Evolutionary conservation across 2,329 filamentous ascomycete species (phyloP), one percentile per base, ranked within the genome.

Genomic region (Amauroascus verrucosus): DNA sequence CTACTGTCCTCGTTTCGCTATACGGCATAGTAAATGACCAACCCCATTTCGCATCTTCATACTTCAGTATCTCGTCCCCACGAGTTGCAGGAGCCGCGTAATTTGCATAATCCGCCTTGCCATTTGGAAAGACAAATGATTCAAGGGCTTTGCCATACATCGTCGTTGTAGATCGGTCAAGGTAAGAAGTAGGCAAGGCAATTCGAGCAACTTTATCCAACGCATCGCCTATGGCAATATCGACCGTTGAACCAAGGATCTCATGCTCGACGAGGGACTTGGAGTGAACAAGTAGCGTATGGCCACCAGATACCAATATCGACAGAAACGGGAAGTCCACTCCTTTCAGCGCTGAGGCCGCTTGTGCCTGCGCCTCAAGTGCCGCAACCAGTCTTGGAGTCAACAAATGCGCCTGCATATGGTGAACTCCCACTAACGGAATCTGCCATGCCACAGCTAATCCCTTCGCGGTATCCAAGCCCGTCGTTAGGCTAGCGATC

Each of bases 401-500:
- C 57, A 98, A 72, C 16, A 93, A 85, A 69, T 98, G 93, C 9
- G 90, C 93, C 67, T 96, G 90, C 93, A 98, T 97, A 69, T 98
- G 93, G 67, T 98, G 86, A 0, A 96, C 86, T 0, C 83, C 93
- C 1, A 97, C 68, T 30, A 97, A 73, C 2, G 91, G 90, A 35
- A 89, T 78, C 58, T 82, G 78, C 87, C 87, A 95, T 35, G 88
- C 89, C 18, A 86, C 75, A 0, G 90, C 82, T 18, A 97, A 77
- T 0, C 89, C 93, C 69, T 97, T 97, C 16, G 88, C 93, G 20
- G 83, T 84, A 64, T 88, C 83, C 9, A 97, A 68, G 0, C 93
- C 93, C 14, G 84, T 82, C 18, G 82, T 78, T 28, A 98, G 76
- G 62, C 87, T 88, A 4, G 84, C 78, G 28, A 79, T 74, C 86